Evolutionary conservation across 345 rosid genomes (phyloP), one percentile per base, ranked within the genome.

Genomic region (Citrus trifoliata): DNA sequence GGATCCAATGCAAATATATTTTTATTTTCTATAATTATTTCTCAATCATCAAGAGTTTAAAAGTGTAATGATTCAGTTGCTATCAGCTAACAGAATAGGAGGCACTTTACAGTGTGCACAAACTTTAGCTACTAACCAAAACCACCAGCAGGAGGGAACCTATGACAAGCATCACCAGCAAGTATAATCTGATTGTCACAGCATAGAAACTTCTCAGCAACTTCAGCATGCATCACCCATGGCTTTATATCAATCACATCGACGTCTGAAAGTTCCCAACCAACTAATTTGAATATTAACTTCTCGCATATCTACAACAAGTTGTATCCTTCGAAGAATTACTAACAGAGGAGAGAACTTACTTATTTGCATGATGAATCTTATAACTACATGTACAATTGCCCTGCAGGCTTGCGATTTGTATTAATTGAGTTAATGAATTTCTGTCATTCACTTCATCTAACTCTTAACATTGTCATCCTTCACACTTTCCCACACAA

Each of bases 221-320:
- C 98, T 90, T 96, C 98, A 82, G 99, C 98, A 89, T 94, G 91
- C 99, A 96, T 96, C 83, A 89, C 88, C 99, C 99, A 96, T 75
- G 97, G 98, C 89, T 94, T 96, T 82, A 93, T 77, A 73, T 89
- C 99, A 60, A 91, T 83, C 76, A 96, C 93, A 80, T 87, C 71
- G 80, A 92, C 69, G 84, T 93, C 98, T 80, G 86, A 80, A 83
- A 96, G 95, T 90, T 93, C 97, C 84, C 71, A 88, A 80, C 98
- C 97, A 77, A 89, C 93, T 92, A 96, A 84, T 77, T 88, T 87
- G 89, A 85, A 84, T 79, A 94, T 93, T 83, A 94, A 76, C 85
- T 87, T 82, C 89, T 86, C 85, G 89, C 97, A 96, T 86, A 88
- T 91, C 99, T 96, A 86, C 91, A 87, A 77, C 55, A 83, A 75